Conservation (phyloP, 2,329 filamentous ascomycete genomes). For the Plenodomus biglobosus region DNA sequence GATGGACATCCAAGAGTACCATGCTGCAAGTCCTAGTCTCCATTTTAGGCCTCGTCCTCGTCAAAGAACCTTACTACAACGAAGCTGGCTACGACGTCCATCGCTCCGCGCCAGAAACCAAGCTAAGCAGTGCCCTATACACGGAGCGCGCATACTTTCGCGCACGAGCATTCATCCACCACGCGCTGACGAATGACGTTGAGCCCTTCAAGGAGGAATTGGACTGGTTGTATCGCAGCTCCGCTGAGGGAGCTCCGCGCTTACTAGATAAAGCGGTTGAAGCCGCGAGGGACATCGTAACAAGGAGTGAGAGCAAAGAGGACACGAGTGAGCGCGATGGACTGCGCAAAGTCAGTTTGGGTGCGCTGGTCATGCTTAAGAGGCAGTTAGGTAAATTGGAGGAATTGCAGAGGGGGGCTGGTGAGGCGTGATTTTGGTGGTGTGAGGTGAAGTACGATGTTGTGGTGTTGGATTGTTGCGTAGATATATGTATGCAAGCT, state of each 20-base stretch:
- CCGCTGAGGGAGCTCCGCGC: conserved; percentile 37
- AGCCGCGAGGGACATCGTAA: conserved; percentile 47
- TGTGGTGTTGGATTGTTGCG: no score
- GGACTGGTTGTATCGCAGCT: conserved; percentile 53
- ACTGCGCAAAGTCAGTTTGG: conserved; percentile 51
- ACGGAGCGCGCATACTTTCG: conserved; percentile 58
- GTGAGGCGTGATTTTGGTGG: not conserved
- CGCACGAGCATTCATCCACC: conserved; percentile 54
- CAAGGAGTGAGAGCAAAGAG: conserved; percentile 35
- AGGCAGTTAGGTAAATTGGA: conserved; percentile 46
- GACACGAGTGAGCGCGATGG: conserved; percentile 45
- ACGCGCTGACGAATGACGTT: conserved; percentile 48
- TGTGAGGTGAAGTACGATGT: not conserved
- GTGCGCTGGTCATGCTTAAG: conserved; percentile 49
- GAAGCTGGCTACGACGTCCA: conserved; percentile 63
- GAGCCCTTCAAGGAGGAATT: conserved; percentile 56
- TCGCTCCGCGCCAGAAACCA: conserved; percentile 50
- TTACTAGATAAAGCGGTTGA: conserved; percentile 50
- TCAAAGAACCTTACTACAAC: conserved; percentile 64
- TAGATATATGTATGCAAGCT: no score
- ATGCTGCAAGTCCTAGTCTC: conserved; percentile 61
- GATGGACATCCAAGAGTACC: conserved; percentile 58
- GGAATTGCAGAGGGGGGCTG: conserved; percentile 10
- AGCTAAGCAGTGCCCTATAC: conserved; percentile 53
- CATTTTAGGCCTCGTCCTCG: conserved; percentile 59